phyloP scores from a whole-genome alignment of 306 rosid species.

The Datisca glomerata region DNA sequence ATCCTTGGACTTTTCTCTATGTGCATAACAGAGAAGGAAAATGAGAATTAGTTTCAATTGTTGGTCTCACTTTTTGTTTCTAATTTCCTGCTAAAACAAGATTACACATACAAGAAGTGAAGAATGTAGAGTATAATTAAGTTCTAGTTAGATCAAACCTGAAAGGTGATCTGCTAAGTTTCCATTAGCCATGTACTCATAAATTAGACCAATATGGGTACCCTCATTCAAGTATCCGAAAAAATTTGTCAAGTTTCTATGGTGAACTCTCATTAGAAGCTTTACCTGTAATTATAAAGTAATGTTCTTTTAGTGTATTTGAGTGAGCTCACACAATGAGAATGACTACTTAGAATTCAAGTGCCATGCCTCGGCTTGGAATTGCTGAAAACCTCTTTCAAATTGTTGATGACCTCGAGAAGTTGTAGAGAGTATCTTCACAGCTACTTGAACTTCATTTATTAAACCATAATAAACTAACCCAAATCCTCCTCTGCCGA shows the following conservation, averaged over 20 bases:
- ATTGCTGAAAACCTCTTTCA: constrained; percentile 34
- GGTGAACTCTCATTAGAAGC: no score
- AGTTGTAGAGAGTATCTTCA: constrained; percentile 35
- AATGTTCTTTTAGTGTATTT: no score
- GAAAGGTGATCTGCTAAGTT: no score
- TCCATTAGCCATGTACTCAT: no score
- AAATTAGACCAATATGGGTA: no score
- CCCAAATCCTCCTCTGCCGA: constrained; percentile 51
- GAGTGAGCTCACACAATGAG: no score
- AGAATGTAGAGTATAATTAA: no score
- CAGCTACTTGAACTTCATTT: constrained; percentile 37
- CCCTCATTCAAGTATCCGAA: constrained; percentile 24
- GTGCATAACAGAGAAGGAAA: background rate
- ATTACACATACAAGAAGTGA: no score
- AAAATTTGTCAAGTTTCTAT: constrained; percentile 21
- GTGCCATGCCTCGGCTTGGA: constrained; percentile 37
- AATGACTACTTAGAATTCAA: no score
- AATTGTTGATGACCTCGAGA: no score
- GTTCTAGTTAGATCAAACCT: no score
- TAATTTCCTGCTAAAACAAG: background rate
- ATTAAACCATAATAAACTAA: constrained; percentile 30
- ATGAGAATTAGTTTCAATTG: background rate
- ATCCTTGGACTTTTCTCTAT: background rate
- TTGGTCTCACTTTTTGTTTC: background rate
- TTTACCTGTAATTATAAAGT: constrained; percentile 33